Evolutionary conservation across 805 yeast species (phyloP).

Genomic region (Kodamaea neixiangensis): DNA sequence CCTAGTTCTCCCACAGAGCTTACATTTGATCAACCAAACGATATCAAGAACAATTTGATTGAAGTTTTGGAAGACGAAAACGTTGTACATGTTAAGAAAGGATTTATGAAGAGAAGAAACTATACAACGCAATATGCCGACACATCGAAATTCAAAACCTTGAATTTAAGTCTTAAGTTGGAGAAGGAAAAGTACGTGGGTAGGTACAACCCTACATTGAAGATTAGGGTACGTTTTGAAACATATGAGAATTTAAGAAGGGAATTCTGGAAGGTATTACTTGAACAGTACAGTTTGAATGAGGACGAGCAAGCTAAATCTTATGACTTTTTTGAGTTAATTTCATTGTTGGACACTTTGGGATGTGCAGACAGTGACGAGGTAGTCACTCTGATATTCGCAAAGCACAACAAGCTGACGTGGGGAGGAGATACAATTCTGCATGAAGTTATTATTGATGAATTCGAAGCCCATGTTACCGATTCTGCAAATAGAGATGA

Average conservation of each 20-base stretch:
- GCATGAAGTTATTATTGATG: slow-evolving; percentile 46
- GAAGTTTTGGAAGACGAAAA: slow-evolving; percentile 30
- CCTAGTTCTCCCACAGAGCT: not conserved
- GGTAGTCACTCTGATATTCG: slow-evolving; percentile 56
- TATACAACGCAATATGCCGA: slow-evolving; percentile 34
- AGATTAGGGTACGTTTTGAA: slow-evolving; percentile 62
- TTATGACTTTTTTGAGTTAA: slow-evolving; percentile 61
- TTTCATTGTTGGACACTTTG: slow-evolving; percentile 61
- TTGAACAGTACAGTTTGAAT: slow-evolving; percentile 52
- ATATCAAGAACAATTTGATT: slow-evolving; percentile 8
- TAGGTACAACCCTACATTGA: slow-evolving; percentile 53
- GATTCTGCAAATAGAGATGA: slow-evolving; percentile 14
- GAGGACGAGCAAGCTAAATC: slow-evolving; percentile 33
- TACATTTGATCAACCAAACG: not conserved
- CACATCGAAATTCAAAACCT: slow-evolving; percentile 43
- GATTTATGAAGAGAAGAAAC: slow-evolving; percentile 30
- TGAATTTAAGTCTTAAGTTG: slow-evolving; percentile 37
- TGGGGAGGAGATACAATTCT: slow-evolving; percentile 58
- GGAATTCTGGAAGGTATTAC: slow-evolving; percentile 67
- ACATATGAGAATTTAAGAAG: slow-evolving; percentile 65
- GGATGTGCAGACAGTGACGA: slow-evolving; percentile 56
- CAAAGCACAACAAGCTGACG: slow-evolving; percentile 42
- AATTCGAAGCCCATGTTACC: slow-evolving; percentile 44
- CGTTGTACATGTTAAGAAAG: slow-evolving; percentile 30
- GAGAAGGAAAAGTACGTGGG: slow-evolving; percentile 35